Base-by-base conservation (phyloP, 2,329 filamentous ascomycete species). In the Xylaria multiplex region DNA sequence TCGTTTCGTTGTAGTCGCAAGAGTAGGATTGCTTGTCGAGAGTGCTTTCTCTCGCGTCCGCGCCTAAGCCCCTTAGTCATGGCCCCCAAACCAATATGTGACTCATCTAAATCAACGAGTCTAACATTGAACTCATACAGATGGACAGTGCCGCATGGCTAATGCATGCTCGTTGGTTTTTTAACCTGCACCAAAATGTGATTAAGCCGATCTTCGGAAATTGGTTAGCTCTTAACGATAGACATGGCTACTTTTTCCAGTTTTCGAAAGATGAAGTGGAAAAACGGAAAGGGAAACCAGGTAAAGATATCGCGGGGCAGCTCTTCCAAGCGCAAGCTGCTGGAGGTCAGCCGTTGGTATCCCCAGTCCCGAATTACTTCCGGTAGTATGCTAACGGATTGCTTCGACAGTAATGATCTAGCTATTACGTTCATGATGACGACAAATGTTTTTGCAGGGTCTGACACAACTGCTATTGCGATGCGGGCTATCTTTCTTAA, bases 221-320 rank as follows among this genome's bases (percentile, higher is more conserved):
- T 32, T 68, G 57, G 52, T 24, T 68, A n/a, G 62, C 62, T n/a
- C 19, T 54, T 5, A 68, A 68, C 24, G 65, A 65, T 24, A 59
- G 65, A n/a, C 65, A 68, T 14, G 57, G 54, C 9, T 65, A 63
- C 59, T 68, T 68, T 49, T 61, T 59, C 42, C n/a, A 65, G 11
- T 53, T 63, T 19, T 45, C 66, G 8, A 53, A 43, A 27, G 46
- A 45, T 22, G 27, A 27, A 27, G 27, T 27, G 5, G 27, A 27
- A 27, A 27, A 27, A 1, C 27, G 1, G 27, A 27, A 37, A 56
- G 35, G 52, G 46, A 5, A 53, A 32, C 22, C 49, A 46, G 40
- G 54, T 14, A 57, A 19, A 24, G 63, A 66, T 40, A 66, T 66
- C 9, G 58, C 54, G 27, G 57, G 57, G 22, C 63, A 66, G 37